Evolutionary conservation across 805 yeast genomes (phyloP).

Genomic region (Saccharomycopsis sp.): DNA sequence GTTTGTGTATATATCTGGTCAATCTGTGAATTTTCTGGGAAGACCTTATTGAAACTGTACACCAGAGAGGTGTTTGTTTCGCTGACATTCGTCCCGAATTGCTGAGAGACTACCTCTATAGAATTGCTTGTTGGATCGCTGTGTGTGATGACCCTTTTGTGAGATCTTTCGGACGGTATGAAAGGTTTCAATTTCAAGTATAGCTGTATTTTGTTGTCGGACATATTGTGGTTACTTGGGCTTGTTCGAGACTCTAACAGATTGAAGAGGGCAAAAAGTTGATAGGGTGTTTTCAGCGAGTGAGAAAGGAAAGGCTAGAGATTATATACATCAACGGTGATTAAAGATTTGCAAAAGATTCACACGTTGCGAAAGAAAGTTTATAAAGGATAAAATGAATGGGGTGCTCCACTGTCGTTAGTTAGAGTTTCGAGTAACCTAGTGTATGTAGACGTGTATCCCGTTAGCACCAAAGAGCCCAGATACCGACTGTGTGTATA

Average conservation of each 20-base stretch:
- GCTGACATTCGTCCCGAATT: not conserved
- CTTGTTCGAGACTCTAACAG: not conserved
- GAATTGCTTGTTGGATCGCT: not conserved
- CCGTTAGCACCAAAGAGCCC: not conserved
- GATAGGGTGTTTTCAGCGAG: not conserved
- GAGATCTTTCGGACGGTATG: not conserved
- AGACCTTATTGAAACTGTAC: not conserved
- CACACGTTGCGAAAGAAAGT: not conserved
- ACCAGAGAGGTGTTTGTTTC: not conserved
- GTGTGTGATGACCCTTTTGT: not conserved
- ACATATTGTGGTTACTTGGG: not conserved
- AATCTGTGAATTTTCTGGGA: not conserved
- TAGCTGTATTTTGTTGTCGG: slow-evolving; percentile 11
- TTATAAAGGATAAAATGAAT: not conserved
- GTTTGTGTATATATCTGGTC: slow-evolving; percentile 1
- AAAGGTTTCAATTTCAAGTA: slow-evolving; percentile 13
- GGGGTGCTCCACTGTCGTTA: too few relatives aligned
- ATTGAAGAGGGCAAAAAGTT: too few relatives aligned
- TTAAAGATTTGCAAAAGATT: too few relatives aligned
- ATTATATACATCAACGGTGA: not conserved
- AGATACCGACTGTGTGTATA: not conserved
- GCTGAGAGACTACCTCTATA: not conserved
- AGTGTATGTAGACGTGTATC: not conserved
- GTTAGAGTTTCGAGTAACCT: not conserved
- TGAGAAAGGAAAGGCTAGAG: not conserved